Evolutionary conservation across 192 early-diverging fungal genomes (phyloP).

Genomic region (Dissophora ornata): DNA sequence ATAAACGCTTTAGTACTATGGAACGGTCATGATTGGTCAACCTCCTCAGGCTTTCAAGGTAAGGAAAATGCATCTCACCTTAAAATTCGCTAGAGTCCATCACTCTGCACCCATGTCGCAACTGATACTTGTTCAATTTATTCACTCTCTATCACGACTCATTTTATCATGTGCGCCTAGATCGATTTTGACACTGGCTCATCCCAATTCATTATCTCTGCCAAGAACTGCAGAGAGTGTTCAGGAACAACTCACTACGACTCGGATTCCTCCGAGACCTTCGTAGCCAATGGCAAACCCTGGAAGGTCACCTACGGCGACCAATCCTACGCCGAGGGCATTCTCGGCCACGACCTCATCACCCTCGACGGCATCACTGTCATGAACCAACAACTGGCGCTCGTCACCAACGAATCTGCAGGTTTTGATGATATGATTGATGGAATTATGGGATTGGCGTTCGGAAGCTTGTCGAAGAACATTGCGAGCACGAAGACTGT

Average conservation of each 20-base stretch:
- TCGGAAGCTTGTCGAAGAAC: conserved; percentile 55
- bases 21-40: conserved; percentile 68
- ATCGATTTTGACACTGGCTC: conserved; percentile 81
- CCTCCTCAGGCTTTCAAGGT: conserved; percentile 71
- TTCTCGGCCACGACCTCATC: conserved; percentile 60
- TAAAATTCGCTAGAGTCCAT: too few species aligned
- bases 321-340: conserved; percentile 58
- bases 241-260: conserved; percentile 52
- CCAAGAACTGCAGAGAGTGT: conserved; percentile 31
- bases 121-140: too few species aligned
- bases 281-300: conserved; percentile 36
- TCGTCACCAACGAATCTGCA: conserved; percentile 66
- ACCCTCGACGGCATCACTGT: conserved; percentile 66
- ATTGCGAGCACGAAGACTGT: conserved; percentile 56
- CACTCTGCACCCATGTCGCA: too few species aligned
- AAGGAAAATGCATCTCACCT: too few species aligned
- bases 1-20: conserved; percentile 74
- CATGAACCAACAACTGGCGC: conserved; percentile 65
- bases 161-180: too few species aligned
- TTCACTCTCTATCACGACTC: too few species aligned
- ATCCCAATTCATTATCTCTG: conserved; percentile 57
- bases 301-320: conserved; percentile 77
- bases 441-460: conserved; percentile 73
- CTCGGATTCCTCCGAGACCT: conserved; percentile 15
- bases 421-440: conserved; percentile 70